These are phyloP conservation scores for Karstenula rhodostoma DNA, from an alignment of 2,329 filamentous ascomycete species.

Conservation along the genomic window DNA sequence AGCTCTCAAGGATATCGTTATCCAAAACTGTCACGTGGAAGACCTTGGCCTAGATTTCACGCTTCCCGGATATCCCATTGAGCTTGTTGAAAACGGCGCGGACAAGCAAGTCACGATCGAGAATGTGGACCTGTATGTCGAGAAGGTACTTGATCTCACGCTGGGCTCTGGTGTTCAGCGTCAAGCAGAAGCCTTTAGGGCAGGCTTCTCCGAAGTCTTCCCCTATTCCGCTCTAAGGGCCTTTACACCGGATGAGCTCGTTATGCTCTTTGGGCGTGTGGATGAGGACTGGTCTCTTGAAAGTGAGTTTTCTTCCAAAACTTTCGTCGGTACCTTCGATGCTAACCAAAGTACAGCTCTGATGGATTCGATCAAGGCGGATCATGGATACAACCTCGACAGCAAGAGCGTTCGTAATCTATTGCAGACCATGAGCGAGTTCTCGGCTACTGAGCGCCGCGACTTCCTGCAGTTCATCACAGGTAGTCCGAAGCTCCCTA, in stretches of 20 bases:
- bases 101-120: constrained; percentile 82
- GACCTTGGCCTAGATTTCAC: constrained; percentile 95
- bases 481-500: constrained; percentile 95
- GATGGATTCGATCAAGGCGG: constrained; percentile 98
- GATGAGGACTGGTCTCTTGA: constrained; percentile 98
- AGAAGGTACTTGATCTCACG: constrained; percentile 90
- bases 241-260: constrained; percentile 93
- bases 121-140: constrained; percentile 89
- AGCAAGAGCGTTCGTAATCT: constrained; percentile 94
- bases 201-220: constrained; percentile 95
- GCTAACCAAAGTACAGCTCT: constrained; percentile 66
- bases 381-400: constrained; percentile 98
- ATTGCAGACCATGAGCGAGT: constrained; percentile 91
- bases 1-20: constrained; percentile 72
- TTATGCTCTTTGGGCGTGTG: constrained; percentile 89
- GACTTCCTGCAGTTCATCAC: constrained; percentile 98
- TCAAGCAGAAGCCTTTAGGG: constrained; percentile 89
- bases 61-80: constrained; percentile 90
- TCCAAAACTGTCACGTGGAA: constrained; percentile 81
- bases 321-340: constrained; percentile 8
- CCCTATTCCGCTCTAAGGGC: constrained; percentile 90
- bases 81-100: constrained; percentile 78
- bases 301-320: constrained; percentile 68
- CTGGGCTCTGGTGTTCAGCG: constrained; percentile 85
- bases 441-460: constrained; percentile 76